Evolutionary conservation across 192 early-diverging fungal genomes (phyloP).

Genomic region (Backusella morwellensis): DNA sequence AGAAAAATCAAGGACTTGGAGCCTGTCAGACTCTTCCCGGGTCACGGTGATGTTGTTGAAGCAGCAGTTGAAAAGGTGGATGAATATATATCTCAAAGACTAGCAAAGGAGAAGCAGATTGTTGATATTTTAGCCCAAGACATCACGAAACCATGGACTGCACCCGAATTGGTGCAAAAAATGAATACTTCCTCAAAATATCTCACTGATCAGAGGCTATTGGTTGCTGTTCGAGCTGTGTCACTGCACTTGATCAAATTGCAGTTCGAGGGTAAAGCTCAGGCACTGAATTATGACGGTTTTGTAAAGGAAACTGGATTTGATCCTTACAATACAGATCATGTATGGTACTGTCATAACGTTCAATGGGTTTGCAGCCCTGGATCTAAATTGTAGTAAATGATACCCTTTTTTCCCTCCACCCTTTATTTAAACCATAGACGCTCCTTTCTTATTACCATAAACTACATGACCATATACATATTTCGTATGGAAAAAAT

Average conservation of each 20-base stretch:
- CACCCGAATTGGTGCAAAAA: background rate
- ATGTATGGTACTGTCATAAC: background rate
- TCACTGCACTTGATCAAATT: background rate
- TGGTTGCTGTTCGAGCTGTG: background rate
- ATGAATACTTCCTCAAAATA: background rate
- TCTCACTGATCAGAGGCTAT: background rate
- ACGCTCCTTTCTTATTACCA: background rate
- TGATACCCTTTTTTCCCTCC: background rate
- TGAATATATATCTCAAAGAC: constrained; percentile 74
- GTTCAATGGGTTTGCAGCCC: background rate
- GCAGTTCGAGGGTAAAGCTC: background rate
- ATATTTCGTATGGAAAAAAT: background rate
- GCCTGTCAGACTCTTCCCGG: constrained; percentile 48
- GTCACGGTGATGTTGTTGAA: constrained; percentile 76
- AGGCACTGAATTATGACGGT: background rate
- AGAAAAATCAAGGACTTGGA: constrained; percentile 41
- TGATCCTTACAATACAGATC: background rate
- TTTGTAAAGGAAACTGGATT: background rate
- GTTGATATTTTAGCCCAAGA: constrained; percentile 25
- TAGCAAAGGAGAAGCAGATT: constrained; percentile 74
- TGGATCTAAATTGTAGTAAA: background rate
- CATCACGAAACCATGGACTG: background rate
- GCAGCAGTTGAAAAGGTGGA: constrained; percentile 62
- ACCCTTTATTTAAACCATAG: background rate
- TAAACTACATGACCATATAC: background rate